These are phyloP conservation scores for Botryotinia narcissicola DNA, from an alignment of 2,329 filamentous ascomycete genomes.

Conservation along the genomic window DNA sequence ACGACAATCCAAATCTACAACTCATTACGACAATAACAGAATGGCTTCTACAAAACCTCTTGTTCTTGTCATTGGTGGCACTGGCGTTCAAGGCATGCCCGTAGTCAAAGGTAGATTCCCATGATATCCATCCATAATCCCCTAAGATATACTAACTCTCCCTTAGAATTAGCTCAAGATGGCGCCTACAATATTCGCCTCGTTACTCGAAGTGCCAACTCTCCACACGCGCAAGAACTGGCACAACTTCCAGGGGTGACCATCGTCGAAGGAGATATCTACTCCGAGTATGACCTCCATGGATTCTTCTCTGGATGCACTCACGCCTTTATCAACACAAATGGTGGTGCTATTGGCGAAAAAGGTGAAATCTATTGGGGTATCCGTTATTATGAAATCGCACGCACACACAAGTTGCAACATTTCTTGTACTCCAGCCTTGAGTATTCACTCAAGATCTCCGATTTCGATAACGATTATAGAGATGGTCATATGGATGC, in stretches of 20 bases:
- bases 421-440: slow-evolving; percentile 41
- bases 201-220: slow-evolving; percentile 42
- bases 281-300: slow-evolving; percentile 39
- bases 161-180: slow-evolving; percentile 18
- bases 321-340: slow-evolving; percentile 44
- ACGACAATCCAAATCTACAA: neutral
- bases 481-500: slow-evolving; percentile 44
- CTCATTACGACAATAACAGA: neutral
- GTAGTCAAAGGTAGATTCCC: slow-evolving; percentile 38
- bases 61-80: slow-evolving; percentile 49
- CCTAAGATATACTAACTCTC: neutral
- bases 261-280: slow-evolving; percentile 41
- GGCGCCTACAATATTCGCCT: slow-evolving; percentile 35
- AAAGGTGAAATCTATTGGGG: slow-evolving; percentile 41
- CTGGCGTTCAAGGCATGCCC: slow-evolving; percentile 42
- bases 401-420: slow-evolving; percentile 30
- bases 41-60: slow-evolving; percentile 43
- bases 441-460: slow-evolving; percentile 42
- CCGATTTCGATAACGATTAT: slow-evolving; percentile 40
- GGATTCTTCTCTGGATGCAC: slow-evolving; percentile 39
- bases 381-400: slow-evolving; percentile 39
- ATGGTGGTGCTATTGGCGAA: slow-evolving; percentile 42
- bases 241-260: slow-evolving; percentile 40
- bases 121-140: slow-evolving; percentile 28
- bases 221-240: slow-evolving; percentile 39